Percentiles rank a stretch among this genome's conserved stretches.
These are phyloP conservation scores for Aspergillus saccharolyticus DNA, from an alignment of 495 filamentous ascomycete genomes.

Conservation along the genomic window DNA sequence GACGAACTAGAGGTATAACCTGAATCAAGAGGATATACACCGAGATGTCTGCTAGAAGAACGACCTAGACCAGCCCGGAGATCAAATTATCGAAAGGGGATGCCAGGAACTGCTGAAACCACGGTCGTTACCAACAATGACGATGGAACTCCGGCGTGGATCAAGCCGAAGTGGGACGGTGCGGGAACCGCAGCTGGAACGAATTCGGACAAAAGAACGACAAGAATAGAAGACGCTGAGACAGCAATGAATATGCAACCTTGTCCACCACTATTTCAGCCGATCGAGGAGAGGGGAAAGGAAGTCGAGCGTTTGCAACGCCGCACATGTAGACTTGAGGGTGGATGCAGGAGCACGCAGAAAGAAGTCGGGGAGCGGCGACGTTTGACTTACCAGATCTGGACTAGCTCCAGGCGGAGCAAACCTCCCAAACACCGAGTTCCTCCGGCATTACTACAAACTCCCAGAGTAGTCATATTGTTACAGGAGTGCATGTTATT, in stretches of 20 bases:
- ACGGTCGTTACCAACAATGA: constrained; percentile 9
- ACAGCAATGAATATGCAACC: neutral
- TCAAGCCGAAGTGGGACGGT: constrained; percentile 19
- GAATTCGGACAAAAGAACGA: constrained; percentile 18
- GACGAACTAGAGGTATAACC: constrained; percentile 3
- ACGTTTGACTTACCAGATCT: neutral
- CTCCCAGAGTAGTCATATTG: no score
- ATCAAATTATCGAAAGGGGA: neutral
- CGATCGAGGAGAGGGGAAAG: neutral
- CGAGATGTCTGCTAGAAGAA: neutral
- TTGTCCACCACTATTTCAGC: neutral
- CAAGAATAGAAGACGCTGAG: constrained; percentile 7
- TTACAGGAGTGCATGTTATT: no score
- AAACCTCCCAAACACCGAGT: neutral
- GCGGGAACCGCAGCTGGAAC: constrained; percentile 16
- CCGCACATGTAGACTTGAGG: neutral
- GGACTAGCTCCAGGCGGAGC: constrained; percentile 1
- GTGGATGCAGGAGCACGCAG: neutral
- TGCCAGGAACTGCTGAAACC: constrained; percentile 5
- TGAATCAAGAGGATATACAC: neutral
- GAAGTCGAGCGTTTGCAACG: neutral
- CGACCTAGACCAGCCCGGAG: neutral
- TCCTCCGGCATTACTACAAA: no score
- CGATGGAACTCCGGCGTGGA: constrained; percentile 9
- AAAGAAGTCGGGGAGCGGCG: neutral